phyloP scores from a whole-genome alignment of 2,329 filamentous ascomycete species.

The Phoma sp. region DNA sequence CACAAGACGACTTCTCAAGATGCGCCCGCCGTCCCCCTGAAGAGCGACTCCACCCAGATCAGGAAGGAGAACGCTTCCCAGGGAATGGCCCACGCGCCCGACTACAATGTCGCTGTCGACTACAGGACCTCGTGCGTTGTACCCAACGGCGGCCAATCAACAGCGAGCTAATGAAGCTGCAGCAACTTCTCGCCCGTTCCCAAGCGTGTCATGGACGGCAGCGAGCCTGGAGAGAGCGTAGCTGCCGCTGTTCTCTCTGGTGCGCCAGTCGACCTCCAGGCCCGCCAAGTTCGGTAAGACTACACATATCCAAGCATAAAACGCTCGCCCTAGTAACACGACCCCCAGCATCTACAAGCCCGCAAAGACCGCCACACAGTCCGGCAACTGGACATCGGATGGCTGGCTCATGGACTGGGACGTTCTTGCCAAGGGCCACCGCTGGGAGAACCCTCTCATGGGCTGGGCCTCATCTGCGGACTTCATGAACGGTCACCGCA shows the following conservation, averaged over 20 bases:
- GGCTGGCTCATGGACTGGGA: slow-evolving; percentile 99
- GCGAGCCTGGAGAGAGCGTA: slow-evolving; percentile 75
- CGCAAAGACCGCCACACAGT: slow-evolving; percentile 94
- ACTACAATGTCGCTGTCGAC: slow-evolving; percentile 82
- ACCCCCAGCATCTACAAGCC: slow-evolving; percentile 82
- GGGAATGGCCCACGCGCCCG: slow-evolving; percentile 71
- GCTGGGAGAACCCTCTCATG: slow-evolving; percentile 98
- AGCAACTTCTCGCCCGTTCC: slow-evolving; percentile 92
- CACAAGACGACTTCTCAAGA: slow-evolving; percentile 45
- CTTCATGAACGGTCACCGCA: slow-evolving; percentile 89
- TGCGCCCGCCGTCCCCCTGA: slow-evolving; percentile 43
- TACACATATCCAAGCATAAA: background rate
- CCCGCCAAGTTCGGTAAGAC: slow-evolving; percentile 85
- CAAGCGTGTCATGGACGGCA: slow-evolving; percentile 87
- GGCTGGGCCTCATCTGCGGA: slow-evolving; percentile 98
- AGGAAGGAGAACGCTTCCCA: slow-evolving; percentile 57
- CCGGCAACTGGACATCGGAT: slow-evolving; percentile 81
- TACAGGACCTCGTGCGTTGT: slow-evolving; percentile 83
- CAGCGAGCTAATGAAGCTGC: slow-evolving; percentile 32
- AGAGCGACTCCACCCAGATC: slow-evolving; percentile 56
- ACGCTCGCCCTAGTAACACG: background rate
- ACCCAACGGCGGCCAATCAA: background rate
- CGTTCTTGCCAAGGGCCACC: slow-evolving; percentile 85
- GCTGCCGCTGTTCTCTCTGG: slow-evolving; percentile 88
- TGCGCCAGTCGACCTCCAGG: slow-evolving; percentile 91